Conservation (phyloP, 768 basidiomycete species). For the Lepiota subincarnata region DNA sequence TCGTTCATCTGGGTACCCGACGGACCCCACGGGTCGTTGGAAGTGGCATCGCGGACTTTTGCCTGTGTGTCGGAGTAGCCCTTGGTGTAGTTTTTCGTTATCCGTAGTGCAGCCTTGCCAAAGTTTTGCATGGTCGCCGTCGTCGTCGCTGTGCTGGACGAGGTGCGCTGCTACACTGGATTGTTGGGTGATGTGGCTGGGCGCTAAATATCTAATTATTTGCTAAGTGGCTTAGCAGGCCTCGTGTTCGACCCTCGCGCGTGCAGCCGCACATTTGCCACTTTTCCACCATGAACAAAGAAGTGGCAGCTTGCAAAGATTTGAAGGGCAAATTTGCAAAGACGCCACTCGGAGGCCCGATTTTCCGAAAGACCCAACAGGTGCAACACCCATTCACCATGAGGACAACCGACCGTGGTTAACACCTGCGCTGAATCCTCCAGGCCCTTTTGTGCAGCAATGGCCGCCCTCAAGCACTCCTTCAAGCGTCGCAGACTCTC, state of each 20-base stretch:
- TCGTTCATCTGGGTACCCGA: constrained; percentile 99
- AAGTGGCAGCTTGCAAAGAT: no score
- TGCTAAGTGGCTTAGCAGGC: neutral
- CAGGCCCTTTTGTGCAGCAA: neutral
- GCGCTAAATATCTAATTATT: neutral
- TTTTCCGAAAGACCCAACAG: no score
- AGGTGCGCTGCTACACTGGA: neutral
- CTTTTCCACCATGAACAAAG: no score
- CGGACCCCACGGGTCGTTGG: constrained; percentile 98
- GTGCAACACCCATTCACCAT: no score
- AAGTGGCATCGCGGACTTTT: constrained; percentile 94
- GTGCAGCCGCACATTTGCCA: neutral
- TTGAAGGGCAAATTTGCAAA: no score
- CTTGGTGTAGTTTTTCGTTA: constrained; percentile 94
- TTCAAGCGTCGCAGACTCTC: constrained; percentile 1
- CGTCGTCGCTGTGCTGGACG: neutral
- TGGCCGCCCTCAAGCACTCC: neutral
- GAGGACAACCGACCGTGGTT: no score
- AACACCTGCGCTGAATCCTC: no score
- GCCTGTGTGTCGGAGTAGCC: constrained; percentile 94
- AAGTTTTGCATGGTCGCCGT: constrained; percentile 60
- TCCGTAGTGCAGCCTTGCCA: constrained; percentile 80
- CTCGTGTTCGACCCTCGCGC: neutral
- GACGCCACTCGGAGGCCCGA: no score
- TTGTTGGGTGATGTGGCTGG: constrained; percentile 3